Conservation (phyloP, 495 filamentous ascomycete genomes). For the Daldinia grandis region DNA sequence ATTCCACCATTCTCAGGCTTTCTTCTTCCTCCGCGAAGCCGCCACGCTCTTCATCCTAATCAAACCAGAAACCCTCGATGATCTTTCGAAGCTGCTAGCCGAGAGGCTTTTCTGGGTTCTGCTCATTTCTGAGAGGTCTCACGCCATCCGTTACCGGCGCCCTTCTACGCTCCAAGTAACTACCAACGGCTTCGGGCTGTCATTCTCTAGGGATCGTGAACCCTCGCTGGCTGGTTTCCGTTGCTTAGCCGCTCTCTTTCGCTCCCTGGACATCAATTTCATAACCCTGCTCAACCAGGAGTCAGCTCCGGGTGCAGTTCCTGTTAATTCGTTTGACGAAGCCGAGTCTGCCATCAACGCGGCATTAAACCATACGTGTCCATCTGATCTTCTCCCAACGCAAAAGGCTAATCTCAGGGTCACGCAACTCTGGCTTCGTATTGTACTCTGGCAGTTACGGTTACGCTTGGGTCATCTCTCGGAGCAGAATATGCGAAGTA, state of each 20-base stretch:
- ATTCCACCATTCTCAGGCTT: slow-evolving; percentile 67
- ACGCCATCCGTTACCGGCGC: slow-evolving; percentile 75
- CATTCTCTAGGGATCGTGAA: slow-evolving; percentile 46
- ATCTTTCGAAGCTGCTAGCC: slow-evolving; percentile 46
- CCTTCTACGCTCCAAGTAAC: slow-evolving; percentile 70
- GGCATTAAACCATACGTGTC: slow-evolving; percentile 60
- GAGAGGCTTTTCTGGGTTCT: slow-evolving; percentile 68
- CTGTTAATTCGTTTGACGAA: slow-evolving; percentile 59
- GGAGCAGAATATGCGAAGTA: slow-evolving; percentile 45
- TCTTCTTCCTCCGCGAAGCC: slow-evolving; percentile 69
- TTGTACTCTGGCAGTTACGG: slow-evolving; percentile 74
- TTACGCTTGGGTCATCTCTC: slow-evolving; percentile 48
- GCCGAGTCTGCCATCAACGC: slow-evolving; percentile 66
- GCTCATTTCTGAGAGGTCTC: slow-evolving; percentile 71
- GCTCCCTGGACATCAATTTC: slow-evolving; percentile 71
- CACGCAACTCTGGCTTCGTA: slow-evolving; percentile 79
- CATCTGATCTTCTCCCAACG: slow-evolving; percentile 67
- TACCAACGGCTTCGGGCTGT: slow-evolving; percentile 35
- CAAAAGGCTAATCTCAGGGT: slow-evolving; percentile 75
- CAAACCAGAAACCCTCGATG: slow-evolving; percentile 50
- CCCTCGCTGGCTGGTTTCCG: slow-evolving; percentile 66
- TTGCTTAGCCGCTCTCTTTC: slow-evolving; percentile 69
- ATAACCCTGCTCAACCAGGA: slow-evolving; percentile 71
- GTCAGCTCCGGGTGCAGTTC: slow-evolving; percentile 56
- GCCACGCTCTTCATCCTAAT: slow-evolving; percentile 62